Conservation (phyloP, 23 red algal genomes). For the Pyropia yezoensis region DNA sequence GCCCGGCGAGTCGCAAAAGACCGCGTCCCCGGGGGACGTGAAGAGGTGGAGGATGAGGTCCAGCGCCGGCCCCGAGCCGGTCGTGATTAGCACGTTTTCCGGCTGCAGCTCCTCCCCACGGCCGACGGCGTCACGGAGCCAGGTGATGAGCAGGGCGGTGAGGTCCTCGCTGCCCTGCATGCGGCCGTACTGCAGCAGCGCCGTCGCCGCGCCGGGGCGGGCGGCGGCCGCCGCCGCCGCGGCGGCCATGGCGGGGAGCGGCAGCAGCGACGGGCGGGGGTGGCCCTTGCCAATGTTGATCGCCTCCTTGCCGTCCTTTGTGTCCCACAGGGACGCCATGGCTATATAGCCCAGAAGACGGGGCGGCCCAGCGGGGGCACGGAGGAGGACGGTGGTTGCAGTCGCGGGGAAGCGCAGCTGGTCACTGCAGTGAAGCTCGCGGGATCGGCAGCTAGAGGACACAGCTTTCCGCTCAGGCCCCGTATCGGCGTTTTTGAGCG, state of each 20-base stretch:
- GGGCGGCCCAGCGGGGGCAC: too few species aligned
- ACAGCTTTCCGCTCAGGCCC: too few species aligned
- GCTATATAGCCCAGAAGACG: too few species aligned
- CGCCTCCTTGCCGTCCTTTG: too few species aligned
- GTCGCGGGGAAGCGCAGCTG: too few species aligned
- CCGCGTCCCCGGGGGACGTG: conserved; percentile 14
- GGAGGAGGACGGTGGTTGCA: too few species aligned
- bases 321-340: too few species aligned
- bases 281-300: conserved; percentile 40
- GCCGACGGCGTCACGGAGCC: not conserved
- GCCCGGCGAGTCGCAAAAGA: conserved; percentile 55
- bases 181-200: conserved; percentile 52
- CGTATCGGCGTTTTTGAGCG: too few species aligned
- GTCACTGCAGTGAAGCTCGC: too few species aligned
- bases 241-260: conserved; percentile 12
- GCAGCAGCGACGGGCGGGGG: conserved; percentile 51
- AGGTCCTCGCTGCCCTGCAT: conserved; percentile 25
- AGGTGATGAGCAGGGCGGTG: not conserved
- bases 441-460: too few species aligned
- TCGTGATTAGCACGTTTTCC: conserved; percentile 71
- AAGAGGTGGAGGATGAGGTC: conserved; percentile 35
- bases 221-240: conserved; percentile 15
- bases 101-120: not conserved
- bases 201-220: conserved; percentile 11
- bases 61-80: conserved; percentile 47